Base-by-base conservation (phyloP, 2,329 filamentous ascomycete genomes). In the Curvularia lunata region DNA sequence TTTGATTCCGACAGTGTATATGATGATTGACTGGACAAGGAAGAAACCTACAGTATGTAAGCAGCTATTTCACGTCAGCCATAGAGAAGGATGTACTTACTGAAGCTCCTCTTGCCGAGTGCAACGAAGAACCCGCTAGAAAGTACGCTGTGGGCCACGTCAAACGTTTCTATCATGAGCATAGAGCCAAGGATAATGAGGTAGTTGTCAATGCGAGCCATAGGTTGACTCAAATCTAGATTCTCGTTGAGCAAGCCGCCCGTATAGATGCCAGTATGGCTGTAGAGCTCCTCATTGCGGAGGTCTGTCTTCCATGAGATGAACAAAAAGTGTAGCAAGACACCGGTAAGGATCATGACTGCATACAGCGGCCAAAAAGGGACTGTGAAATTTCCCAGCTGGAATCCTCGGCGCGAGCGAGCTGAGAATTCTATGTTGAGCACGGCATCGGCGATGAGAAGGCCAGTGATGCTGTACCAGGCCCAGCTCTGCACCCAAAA, bases 401-500 rank as follows among this genome's bases (percentile, higher is more conserved):
- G 49, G 9, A 70, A 48, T 0, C 70, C 70, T 16, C 42, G 48
- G 7, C 53, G 52, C 6, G 69, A 69, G 42, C 64, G 66, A 48
- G 21, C 46, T 47, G 66, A 69, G 51, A 81, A 76, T 45, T 78
- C 66, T 74, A 80, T 79, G 60, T 80, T 78, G 52, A 78, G 67
- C 13, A 78, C 74, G 16, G 75, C 69, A 52, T 82, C 80, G 5
- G 77, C 74, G 25, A 81, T 63, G 6, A 97, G 69, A 0, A 82
- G 71, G 5, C 77, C 79, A 1, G 77, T 76, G 40, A 81, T 73
- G 16, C 77, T 76, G 59, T 78, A 81, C 79, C 79, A 81, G 0
- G 79, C 79, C 77, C 79, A 82, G 9, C 73, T 77, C 61, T 81
- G 77, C 5, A 80, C 77, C 80, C 80, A 82, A 72, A 77, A 82